Conservation (phyloP, 83 land plant genomes). For the Thuja plicata region DNA sequence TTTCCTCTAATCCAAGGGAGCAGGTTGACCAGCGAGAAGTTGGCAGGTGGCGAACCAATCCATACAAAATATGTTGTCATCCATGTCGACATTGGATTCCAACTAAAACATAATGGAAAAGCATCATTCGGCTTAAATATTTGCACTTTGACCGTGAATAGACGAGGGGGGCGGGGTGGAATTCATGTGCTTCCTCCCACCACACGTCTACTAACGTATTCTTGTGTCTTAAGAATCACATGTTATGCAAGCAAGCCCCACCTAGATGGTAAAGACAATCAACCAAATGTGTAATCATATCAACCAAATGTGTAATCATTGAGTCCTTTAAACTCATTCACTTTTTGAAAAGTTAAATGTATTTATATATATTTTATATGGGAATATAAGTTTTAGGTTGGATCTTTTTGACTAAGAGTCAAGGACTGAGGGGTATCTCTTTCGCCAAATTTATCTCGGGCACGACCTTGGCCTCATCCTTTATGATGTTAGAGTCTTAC, state of each 20-base stretch:
- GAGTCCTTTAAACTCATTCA: neutral
- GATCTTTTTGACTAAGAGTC: too few relatives aligned
- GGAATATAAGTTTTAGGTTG: too few relatives aligned
- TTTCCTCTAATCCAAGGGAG: too few relatives aligned
- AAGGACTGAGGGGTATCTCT: too few relatives aligned
- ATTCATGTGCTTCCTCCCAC: neutral
- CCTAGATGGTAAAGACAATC: neutral
- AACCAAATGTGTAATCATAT: neutral
- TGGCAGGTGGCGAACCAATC: too few relatives aligned
- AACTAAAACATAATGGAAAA: neutral
- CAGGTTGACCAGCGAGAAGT: too few relatives aligned
- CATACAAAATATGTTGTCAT: too few relatives aligned
- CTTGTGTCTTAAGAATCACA: neutral
- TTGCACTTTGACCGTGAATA: neutral
- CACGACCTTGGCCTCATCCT: too few relatives aligned
- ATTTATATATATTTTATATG: too few relatives aligned
- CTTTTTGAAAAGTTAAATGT: too few relatives aligned
- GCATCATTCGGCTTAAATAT: neutral
- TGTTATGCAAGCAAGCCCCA: neutral
- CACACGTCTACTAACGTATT: neutral
- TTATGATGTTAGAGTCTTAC: too few relatives aligned
- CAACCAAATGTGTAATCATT: neutral
- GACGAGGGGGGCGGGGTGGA: neutral
- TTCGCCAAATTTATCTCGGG: too few relatives aligned
- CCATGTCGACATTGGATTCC: conserved; percentile 4